Evolutionary conservation across 805 yeast species (phyloP), one percentile per base, ranked within the genome.

Genomic region (Geotrichum ghanense): DNA sequence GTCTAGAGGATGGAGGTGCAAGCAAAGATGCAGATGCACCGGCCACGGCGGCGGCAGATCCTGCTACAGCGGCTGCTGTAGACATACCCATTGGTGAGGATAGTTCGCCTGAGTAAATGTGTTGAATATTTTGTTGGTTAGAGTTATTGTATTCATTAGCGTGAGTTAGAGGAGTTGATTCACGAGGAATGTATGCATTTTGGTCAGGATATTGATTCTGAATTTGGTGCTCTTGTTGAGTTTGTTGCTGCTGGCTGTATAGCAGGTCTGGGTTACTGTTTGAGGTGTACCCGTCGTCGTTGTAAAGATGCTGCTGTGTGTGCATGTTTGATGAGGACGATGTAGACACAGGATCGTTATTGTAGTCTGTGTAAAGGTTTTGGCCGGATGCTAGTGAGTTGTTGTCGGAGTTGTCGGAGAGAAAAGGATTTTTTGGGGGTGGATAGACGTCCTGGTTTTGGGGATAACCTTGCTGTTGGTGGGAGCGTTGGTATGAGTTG

Each of bases 1-100:
- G 51, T 16, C 57, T 43, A 12, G 56, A 52, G 22, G 39, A 43
- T 19, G 54, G 47, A n/a, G 44, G 50, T 6, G 24, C 47, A 20
- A 48, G 46, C 22, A 45, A 22, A n/a, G 31, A 21, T 16, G 43
- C 37, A 19, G 20, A 26, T 3, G 45, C 45, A 34, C 44, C 21
- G 34, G 26, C 42, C 34, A 26, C 45, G 23, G 34, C 39, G 37
- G 41, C 43, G 49, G 55, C 46, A 42, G 50, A 23, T 22, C 25
- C 40, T 20, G 47, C 19, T 27, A 50, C 47, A 9, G 42, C 34
- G n/a, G 22, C 46, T 6, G 42, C 50, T 45, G 10, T 48, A 22
- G 19, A 51, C 45, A 26, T 26, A 23, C 17, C 52, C 48, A 24
- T 47, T 48, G 17, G 52, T 40, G 26, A 17, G 43, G 44, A 19